Evolutionary conservation across 257 asterid species (phyloP), one percentile per base, ranked within the genome.

Genomic region (Solanum virginianum): DNA sequence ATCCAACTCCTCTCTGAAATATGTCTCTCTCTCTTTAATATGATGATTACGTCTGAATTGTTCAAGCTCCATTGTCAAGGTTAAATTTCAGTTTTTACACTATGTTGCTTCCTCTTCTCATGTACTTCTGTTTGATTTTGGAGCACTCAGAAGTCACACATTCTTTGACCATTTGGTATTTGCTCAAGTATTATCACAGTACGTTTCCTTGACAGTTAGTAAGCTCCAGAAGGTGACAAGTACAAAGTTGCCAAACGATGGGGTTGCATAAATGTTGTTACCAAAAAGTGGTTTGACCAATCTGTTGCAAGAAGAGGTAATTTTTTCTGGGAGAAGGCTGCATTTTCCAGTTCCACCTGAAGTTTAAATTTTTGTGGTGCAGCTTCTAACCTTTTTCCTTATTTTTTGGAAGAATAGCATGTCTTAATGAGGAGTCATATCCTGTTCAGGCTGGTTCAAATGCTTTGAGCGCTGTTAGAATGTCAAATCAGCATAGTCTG

Each of bases 221-320:
- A 97, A 83, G 91, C 92, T 91, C 98, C 98, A 55, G 94, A 93
- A 91, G 97, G 99, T 85, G 98, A 95, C 89, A 97, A 95, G 86
- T 95, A 92, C 87, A 92, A 90, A 91, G 98, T 95, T 90, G 98
- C 99, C 45, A 95, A 87, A 89, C 89, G 89, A 86, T 95, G 98
- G 99, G 98, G 98, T 70, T 87, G 68, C 87, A 90, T 94, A 87
- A 83, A 85, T 86, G 88, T 91, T 85, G 93, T 97, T 81, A 89
- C 91, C 85, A 89, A 80, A 89, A 95, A 91, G 89, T 97, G 99
- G 99, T 91, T 94, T 89, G 94, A 91, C 80, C 99, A 97, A 82
- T 95, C 97, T 85, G 90, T 92, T 87, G 94, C 93, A 86, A 91
- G 97, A 89, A 90, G 94, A 97, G 99, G 99, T 97, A 88, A 87